Conservation (phyloP, 805 yeast genomes). For the Schwanniomyces vanrijiae region DNA sequence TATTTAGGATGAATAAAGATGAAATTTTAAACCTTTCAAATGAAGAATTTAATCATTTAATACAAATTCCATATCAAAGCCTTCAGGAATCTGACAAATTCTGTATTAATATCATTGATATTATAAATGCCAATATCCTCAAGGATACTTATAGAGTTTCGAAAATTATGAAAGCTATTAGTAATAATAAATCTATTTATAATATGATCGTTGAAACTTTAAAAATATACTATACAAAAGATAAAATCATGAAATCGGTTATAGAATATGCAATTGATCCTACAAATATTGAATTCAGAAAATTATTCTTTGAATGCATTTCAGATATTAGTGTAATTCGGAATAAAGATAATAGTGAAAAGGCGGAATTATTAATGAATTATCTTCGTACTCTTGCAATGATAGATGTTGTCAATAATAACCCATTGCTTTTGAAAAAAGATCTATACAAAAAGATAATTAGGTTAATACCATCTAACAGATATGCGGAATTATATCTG, state of each 20-base stretch:
- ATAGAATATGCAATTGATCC: constrained; percentile 28
- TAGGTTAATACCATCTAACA: constrained; percentile 13
- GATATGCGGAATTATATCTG: constrained; percentile 24
- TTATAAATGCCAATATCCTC: constrained; percentile 29
- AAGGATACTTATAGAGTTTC: constrained; percentile 23
- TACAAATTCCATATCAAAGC: constrained; percentile 20
- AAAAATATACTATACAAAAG: constrained; percentile 12
- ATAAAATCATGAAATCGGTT: constrained; percentile 24
- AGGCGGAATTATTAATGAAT: constrained; percentile 18
- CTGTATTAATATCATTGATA: constrained; percentile 27
- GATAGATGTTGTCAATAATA: constrained; percentile 19
- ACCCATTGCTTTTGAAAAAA: constrained; percentile 18
- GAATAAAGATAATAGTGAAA: constrained; percentile 11
- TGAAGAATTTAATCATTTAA: constrained; percentile 25
- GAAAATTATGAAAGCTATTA: constrained; percentile 17
- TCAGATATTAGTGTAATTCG: constrained; percentile 10
- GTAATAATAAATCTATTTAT: constrained; percentile 15
- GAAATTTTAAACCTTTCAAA: constrained; percentile 22
- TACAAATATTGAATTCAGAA: constrained; percentile 11
- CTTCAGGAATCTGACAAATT: constrained; percentile 26
- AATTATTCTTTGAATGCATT: constrained; percentile 17
- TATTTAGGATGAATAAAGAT: constrained; percentile 24
- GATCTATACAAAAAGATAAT: constrained; percentile 16
- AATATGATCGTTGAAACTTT: constrained; percentile 16
- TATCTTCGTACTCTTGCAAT: constrained; percentile 27